phyloP scores from a whole-genome alignment of 371 early-diverging fungal species.

The Mortierella sp. region DNA sequence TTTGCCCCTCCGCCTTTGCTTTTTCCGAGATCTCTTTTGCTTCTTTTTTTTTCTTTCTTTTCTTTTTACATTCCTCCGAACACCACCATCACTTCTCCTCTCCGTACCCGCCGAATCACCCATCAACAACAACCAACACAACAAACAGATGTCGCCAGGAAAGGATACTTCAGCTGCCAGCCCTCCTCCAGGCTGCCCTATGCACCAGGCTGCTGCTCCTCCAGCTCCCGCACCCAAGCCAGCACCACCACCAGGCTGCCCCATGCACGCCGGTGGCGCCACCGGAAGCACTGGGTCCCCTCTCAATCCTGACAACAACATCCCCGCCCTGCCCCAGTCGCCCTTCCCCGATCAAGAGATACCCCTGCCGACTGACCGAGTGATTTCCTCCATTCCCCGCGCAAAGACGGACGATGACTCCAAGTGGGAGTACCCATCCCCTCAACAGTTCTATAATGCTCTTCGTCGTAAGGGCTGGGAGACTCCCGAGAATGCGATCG shows the following conservation, averaged over 20 bases:
- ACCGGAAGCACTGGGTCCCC: too few species aligned
- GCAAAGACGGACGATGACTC: slow-evolving; percentile 55
- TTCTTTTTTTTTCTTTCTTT: slow-evolving; percentile 3
- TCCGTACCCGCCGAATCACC: slow-evolving; percentile 2
- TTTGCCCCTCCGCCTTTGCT: slow-evolving; percentile 8
- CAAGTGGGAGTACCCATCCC: slow-evolving; percentile 96
- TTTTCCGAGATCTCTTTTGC: neutral
- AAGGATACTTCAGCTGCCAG: slow-evolving; percentile 52
- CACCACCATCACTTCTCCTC: neutral
- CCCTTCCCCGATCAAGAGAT: slow-evolving; percentile 74
- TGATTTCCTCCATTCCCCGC: slow-evolving; percentile 74
- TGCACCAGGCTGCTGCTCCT: slow-evolving; percentile 58
- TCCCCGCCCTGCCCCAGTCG: slow-evolving; percentile 80
- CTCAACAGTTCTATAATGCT: slow-evolving; percentile 97
- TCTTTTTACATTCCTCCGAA: slow-evolving; percentile 13
- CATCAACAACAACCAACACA: slow-evolving; percentile 8
- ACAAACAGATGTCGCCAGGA: slow-evolving; percentile 51
- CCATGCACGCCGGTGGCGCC: slow-evolving; percentile 66
- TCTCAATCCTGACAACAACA: slow-evolving; percentile 88
- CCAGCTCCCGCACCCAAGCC: slow-evolving; percentile 44
- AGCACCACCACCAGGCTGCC: slow-evolving; percentile 62
- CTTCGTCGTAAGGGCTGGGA: slow-evolving; percentile 94
- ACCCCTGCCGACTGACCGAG: slow-evolving; percentile 81
- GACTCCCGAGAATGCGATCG: slow-evolving; percentile 90
- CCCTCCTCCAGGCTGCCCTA: slow-evolving; percentile 67